Percentiles rank a stretch among this genome's conserved stretches.
Evolutionary conservation across 2,329 filamentous ascomycete genomes (phyloP).

Genomic region (Penicillium expansum): DNA sequence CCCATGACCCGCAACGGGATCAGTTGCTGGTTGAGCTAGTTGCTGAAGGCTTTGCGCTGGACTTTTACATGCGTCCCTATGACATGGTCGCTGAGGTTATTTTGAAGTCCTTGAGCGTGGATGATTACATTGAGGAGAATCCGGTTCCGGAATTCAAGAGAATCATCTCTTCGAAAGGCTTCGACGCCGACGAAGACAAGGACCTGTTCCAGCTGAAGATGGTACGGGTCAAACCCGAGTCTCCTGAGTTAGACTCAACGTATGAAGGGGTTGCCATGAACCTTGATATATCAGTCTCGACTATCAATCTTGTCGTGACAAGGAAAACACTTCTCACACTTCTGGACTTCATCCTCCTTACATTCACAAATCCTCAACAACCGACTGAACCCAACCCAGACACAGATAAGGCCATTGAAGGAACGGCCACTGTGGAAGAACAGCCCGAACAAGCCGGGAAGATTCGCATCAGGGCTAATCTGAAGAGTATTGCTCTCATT

Average conservation of each 20-base stretch:
- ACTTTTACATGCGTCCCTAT: slow-evolving; percentile 82
- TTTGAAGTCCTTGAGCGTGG: slow-evolving; percentile 79
- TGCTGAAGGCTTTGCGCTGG: slow-evolving; percentile 81
- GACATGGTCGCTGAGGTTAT: slow-evolving; percentile 93
- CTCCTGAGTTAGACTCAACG: slow-evolving; percentile 86
- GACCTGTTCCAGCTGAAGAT: slow-evolving; percentile 88
- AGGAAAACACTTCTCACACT: slow-evolving; percentile 87
- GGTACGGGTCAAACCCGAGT: slow-evolving; percentile 80
- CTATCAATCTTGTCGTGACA: slow-evolving; percentile 93
- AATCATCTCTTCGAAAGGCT: slow-evolving; percentile 88
- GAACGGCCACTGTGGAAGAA: slow-evolving; percentile 27
- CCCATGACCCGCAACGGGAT: slow-evolving; percentile 72
- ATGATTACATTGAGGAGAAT: slow-evolving; percentile 89
- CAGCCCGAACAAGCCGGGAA: slow-evolving; percentile 57
- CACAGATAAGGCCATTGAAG: slow-evolving; percentile 30
- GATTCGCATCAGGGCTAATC: slow-evolving; percentile 86
- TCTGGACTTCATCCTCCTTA: slow-evolving; percentile 88
- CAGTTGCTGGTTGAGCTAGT: slow-evolving; percentile 84
- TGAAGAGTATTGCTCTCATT: slow-evolving; percentile 91
- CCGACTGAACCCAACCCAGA: slow-evolving; percentile 38
- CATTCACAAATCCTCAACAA: slow-evolving; percentile 70
- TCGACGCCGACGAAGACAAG: slow-evolving; percentile 65
- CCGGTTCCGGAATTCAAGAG: slow-evolving; percentile 90
- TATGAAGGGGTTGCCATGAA: slow-evolving; percentile 95
- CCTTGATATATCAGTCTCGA: slow-evolving; percentile 84